These are phyloP conservation scores for Dendrothele bispora DNA, from an alignment of 768 basidiomycete genomes.

Conservation along the genomic window DNA sequence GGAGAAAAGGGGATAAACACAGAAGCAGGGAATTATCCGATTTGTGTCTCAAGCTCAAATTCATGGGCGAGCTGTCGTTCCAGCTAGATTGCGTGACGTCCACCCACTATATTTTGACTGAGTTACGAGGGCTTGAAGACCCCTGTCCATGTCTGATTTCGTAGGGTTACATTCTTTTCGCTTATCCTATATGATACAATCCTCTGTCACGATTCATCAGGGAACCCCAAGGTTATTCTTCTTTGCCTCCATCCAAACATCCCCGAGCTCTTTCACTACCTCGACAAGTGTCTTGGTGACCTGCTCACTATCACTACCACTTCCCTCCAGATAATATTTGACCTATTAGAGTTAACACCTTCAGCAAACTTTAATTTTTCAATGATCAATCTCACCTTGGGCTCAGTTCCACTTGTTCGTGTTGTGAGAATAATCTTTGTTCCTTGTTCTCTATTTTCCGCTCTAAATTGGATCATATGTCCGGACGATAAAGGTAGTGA, in stretches of 20 bases:
- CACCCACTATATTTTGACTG: too few relatives aligned
- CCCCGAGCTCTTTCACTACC: constrained; percentile 61
- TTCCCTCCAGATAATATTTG: constrained; percentile 88
- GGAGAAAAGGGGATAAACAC: constrained; percentile 1
- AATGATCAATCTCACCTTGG: constrained; percentile 56
- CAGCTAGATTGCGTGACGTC: too few relatives aligned
- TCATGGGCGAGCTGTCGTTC: too few relatives aligned
- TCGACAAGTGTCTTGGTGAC: constrained; percentile 51
- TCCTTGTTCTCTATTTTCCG: constrained; percentile 36
- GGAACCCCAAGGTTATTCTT: constrained; percentile 46
- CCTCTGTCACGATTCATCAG: constrained; percentile 10
- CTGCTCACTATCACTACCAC: constrained; percentile 46
- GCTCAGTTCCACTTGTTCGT: constrained; percentile 87
- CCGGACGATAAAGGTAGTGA: constrained; percentile 70
- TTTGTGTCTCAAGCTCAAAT: too few relatives aligned
- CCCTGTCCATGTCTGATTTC: too few relatives aligned
- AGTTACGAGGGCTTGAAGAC: too few relatives aligned
- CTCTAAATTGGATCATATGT: constrained; percentile 85
- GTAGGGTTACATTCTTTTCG: too few relatives aligned
- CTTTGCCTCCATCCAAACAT: constrained; percentile 68
- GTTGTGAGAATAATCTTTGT: constrained; percentile 67
- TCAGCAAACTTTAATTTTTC: background rate
- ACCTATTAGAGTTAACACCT: constrained; percentile 41
- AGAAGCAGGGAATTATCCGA: too few relatives aligned
- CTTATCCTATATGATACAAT: too few relatives aligned